Percentiles rank a stretch among this genome's conserved stretches.
These are phyloP conservation scores for Rhizophagus clarus DNA, from an alignment of 192 early-diverging fungal species.

Conservation along the genomic window DNA sequence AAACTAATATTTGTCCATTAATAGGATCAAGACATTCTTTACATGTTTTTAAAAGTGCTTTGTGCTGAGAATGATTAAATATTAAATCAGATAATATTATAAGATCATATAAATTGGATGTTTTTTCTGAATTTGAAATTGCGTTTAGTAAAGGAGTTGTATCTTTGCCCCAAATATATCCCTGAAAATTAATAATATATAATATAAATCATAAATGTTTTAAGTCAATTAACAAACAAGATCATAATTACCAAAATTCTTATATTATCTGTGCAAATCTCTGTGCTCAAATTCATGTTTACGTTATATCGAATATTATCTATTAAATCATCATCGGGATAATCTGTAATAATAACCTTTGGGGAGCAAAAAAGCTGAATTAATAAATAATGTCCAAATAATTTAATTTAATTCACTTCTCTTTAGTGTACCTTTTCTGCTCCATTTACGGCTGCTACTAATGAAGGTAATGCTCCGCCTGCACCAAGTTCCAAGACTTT, in stretches of 20 bases:
- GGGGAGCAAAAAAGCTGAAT: not conserved
- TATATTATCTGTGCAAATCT: not conserved
- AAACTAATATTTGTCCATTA: constrained; percentile 69
- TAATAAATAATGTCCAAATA: not conserved
- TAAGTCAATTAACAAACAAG: not conserved
- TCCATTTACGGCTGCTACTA: constrained; percentile 70
- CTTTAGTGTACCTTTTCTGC: constrained; percentile 56
- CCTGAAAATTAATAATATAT: constrained; percentile 46
- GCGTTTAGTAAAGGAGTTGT: constrained; percentile 37
- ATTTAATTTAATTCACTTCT: not conserved
- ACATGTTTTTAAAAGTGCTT: constrained; percentile 70
- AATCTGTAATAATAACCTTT: constrained; percentile 70
- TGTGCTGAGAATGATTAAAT: constrained; percentile 90
- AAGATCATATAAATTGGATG: constrained; percentile 63
- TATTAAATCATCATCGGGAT: constrained; percentile 76
- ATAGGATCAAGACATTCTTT: constrained; percentile 56
- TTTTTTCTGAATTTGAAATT: constrained; percentile 36
- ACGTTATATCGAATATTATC: constrained; percentile 77
- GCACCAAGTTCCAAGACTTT: constrained; percentile 82
- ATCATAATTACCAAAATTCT: constrained; percentile 12
- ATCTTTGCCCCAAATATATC: constrained; percentile 74
- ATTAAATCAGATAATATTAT: constrained; percentile 85
- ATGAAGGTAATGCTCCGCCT: constrained; percentile 79
- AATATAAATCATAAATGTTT: constrained; percentile 14
- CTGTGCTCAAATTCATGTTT: constrained; percentile 42